These are phyloP conservation scores for Candida oleophila DNA, from an alignment of 805 yeast genomes.

Conservation along the genomic window DNA sequence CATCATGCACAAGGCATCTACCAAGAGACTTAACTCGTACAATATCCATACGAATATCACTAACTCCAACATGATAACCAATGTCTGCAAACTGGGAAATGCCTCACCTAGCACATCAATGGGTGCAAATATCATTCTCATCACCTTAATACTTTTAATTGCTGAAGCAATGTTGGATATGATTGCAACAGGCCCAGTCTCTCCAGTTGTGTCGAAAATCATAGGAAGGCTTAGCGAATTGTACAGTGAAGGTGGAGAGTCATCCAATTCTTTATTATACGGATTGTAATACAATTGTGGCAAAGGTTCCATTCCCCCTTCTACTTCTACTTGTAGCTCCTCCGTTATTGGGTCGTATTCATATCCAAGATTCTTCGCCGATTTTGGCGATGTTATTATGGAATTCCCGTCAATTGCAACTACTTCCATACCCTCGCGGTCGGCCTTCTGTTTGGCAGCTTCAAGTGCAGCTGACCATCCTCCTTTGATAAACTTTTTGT, in stretches of 20 bases:
- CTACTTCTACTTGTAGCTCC: slow-evolving; percentile 30
- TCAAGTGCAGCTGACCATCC: not conserved
- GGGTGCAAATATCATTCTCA: slow-evolving; percentile 39
- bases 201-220: not conserved
- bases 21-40: slow-evolving; percentile 39
- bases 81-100: slow-evolving; percentile 37
- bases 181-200: slow-evolving; percentile 13
- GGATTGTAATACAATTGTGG: slow-evolving; percentile 33
- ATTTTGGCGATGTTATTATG: not conserved
- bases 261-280: slow-evolving; percentile 29
- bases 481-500: slow-evolving; percentile 13
- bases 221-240: not conserved
- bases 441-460: not conserved
- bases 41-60: slow-evolving; percentile 40
- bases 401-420: not conserved
- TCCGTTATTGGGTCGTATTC: slow-evolving; percentile 7
- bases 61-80: slow-evolving; percentile 40
- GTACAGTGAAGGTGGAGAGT: slow-evolving; percentile 20
- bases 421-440: not conserved
- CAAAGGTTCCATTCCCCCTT: slow-evolving; percentile 22
- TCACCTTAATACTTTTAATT: slow-evolving; percentile 33
- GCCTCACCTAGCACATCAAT: slow-evolving; percentile 36
- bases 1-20: slow-evolving; percentile 45
- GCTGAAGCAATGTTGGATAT: slow-evolving; percentile 31
- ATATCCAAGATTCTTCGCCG: not conserved